These are phyloP conservation scores for Rachicladosporium sp. DNA, from an alignment of 2,329 filamentous ascomycete genomes.

Conservation along the genomic window DNA sequence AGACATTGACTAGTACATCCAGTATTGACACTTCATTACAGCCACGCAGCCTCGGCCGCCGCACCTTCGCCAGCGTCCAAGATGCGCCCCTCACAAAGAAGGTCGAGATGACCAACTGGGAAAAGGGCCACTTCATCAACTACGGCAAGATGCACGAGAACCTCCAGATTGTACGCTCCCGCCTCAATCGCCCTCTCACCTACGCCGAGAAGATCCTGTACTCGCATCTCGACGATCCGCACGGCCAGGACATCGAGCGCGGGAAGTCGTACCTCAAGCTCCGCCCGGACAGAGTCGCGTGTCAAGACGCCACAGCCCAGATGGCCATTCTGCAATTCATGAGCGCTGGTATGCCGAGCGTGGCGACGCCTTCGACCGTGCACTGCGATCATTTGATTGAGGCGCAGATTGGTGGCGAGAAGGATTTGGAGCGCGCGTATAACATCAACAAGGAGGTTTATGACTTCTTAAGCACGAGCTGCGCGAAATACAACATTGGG, in stretches of 20 bases:
- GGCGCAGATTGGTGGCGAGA: conserved; percentile 81
- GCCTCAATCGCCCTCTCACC: conserved; percentile 85
- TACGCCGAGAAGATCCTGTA: conserved; percentile 98
- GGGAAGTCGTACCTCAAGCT: conserved; percentile 93
- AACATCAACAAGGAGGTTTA: conserved; percentile 99
- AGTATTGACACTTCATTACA: conserved; percentile 25
- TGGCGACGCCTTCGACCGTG: conserved; percentile 88
- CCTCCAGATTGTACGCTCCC: conserved; percentile 73
- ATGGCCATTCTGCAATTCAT: conserved; percentile 99
- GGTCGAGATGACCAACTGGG: conserved; percentile 96
- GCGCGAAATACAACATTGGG: conserved; percentile 99
- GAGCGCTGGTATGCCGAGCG: conserved; percentile 91
- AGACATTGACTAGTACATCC: conserved; percentile 20
- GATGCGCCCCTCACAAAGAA: conserved; percentile 84
- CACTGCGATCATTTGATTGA: conserved; percentile 99
- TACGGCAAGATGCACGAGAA: conserved; percentile 99
- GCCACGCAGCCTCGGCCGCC: conserved; percentile 39
- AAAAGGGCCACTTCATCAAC: conserved; percentile 95
- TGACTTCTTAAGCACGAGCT: conserved; percentile 86
- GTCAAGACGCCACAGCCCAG: conserved; percentile 98
- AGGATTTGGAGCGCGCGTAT: conserved; percentile 85
- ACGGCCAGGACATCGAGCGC: conserved; percentile 91
- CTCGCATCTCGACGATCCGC: conserved; percentile 94
- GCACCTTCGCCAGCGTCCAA: conserved; percentile 67
- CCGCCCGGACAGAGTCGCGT: conserved; percentile 92